phyloP scores from a whole-genome alignment of 2,329 filamentous ascomycete species.

The Triangularia verruculosa region DNA sequence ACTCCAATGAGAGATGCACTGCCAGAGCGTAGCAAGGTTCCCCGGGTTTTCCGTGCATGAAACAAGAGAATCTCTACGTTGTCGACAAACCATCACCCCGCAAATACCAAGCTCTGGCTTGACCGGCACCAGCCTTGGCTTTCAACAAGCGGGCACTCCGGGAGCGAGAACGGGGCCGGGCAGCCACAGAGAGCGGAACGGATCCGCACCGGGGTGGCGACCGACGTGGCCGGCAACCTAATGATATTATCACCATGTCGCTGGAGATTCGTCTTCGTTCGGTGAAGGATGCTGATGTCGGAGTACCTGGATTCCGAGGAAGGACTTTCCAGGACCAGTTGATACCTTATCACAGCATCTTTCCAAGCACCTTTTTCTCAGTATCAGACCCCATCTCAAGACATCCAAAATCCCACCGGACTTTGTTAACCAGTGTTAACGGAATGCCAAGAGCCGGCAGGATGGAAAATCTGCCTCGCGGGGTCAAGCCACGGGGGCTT shows the following conservation, averaged over 20 bases:
- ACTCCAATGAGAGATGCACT: constrained; percentile 1
- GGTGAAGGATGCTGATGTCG: neutral
- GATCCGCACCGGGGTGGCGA: neutral
- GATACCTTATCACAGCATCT: too few relatives aligned
- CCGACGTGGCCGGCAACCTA: neutral
- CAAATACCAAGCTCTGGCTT: neutral
- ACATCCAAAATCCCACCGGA: neutral
- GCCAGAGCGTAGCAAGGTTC: neutral
- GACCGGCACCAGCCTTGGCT: neutral
- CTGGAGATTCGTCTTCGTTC: neutral
- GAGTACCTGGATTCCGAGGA: neutral
- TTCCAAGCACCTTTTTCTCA: neutral
- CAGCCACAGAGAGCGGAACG: neutral
- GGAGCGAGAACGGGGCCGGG: neutral
- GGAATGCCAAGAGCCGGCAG: neutral
- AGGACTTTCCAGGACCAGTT: neutral
- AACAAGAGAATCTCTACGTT: neutral
- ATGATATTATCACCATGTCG: neutral
- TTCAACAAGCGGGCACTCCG: neutral
- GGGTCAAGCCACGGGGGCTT: constrained; percentile 5
- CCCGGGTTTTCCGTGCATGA: constrained; percentile 1
- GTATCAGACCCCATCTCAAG: neutral
- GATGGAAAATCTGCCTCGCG: constrained; percentile 13
- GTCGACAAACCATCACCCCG: neutral
- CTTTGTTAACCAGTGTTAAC: neutral